Evolutionary conservation across 108 stramenopile genomes (phyloP), one percentile per base, ranked within the genome.

Genomic region (Cyclotella sp.): DNA sequence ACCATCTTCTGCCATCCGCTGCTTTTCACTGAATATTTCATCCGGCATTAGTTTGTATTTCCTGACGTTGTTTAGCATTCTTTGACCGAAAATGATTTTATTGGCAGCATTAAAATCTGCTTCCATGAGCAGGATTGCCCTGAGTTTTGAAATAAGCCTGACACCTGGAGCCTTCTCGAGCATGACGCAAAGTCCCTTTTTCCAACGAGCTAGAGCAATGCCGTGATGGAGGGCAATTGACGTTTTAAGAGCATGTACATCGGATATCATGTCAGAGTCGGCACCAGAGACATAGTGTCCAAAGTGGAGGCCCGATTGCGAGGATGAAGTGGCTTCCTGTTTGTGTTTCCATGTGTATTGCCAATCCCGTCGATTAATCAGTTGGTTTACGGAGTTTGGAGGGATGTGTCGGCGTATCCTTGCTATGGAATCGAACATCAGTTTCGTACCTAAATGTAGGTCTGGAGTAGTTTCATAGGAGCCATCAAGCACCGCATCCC

Each of bases 111-210:
- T n/a, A n/a, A n/a, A n/a, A n/a, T n/a, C n/a, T n/a, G n/a, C n/a
- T 27, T 74, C 73, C 73, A 74, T 74, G 10, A 74, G 44, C 11
- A 74, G 63, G 27, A 74, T 74, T 21, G 73, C 26, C 18, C 73
- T 26, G 0, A 74, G 53, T 61, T 74, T 74, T 0, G 27, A 40
- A 24, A 73, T 34, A 13, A 73, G 26, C 22, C 43, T 6, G 58
- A 26, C 27, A 9, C 58, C 58, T 59, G 58, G 58, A 9, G 11
- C 7, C 18, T 59, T 73, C 47, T 73, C 72, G 12, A 73, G 16
- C 62, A 73, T 73, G 12, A 59, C 58, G 4, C 62, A 53, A 0
- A 73, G 49, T 30, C 72, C 62, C 2, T 40, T n/a, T 21, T 15
- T 11, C 72, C 72, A 73, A 3, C 72, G 49, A 16, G 29, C 61